phyloP scores from a whole-genome alignment of 805 yeast genomes.

The Nakazawaea siamensis region DNA sequence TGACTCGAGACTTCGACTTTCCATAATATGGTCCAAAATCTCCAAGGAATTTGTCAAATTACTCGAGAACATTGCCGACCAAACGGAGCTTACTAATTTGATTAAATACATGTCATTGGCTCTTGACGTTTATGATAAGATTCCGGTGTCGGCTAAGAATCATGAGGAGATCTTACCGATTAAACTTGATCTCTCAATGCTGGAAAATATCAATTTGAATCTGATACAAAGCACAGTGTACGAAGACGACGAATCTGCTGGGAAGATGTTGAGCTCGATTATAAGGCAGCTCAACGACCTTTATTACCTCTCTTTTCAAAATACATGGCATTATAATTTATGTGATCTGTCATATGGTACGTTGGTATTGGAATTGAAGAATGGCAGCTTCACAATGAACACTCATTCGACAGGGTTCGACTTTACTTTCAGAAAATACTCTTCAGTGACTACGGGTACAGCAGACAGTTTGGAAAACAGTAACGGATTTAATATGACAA shows the following conservation, averaged over 20 bases:
- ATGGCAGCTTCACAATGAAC: constrained; percentile 44
- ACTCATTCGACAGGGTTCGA: constrained; percentile 55
- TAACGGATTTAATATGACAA: too few relatives aligned
- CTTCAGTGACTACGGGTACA: too few relatives aligned
- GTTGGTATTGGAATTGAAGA: constrained; percentile 32
- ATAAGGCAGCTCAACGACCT: constrained; percentile 48
- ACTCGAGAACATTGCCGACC: constrained; percentile 30
- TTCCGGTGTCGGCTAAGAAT: constrained; percentile 39
- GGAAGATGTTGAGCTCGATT: constrained; percentile 30
- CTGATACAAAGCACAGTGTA: neutral
- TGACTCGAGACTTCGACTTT: constrained; percentile 51
- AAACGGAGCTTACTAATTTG: constrained; percentile 21
- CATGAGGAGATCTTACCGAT: constrained; percentile 24
- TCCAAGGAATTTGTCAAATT: constrained; percentile 39
- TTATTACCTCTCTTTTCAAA: constrained; percentile 57
- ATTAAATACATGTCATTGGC: constrained; percentile 45
- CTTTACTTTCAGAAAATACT: constrained; percentile 40
- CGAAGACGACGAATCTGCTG: constrained; percentile 7
- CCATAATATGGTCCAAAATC: constrained; percentile 56
- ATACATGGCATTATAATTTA: constrained; percentile 71
- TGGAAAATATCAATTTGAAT: constrained; percentile 5
- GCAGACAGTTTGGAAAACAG: too few relatives aligned
- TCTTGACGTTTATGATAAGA: constrained; percentile 52
- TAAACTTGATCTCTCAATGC: constrained; percentile 17
- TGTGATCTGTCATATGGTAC: constrained; percentile 52